phyloP scores from a whole-genome alignment of 2,329 filamentous ascomycete genomes.

The Diaporthe citriasiana region DNA sequence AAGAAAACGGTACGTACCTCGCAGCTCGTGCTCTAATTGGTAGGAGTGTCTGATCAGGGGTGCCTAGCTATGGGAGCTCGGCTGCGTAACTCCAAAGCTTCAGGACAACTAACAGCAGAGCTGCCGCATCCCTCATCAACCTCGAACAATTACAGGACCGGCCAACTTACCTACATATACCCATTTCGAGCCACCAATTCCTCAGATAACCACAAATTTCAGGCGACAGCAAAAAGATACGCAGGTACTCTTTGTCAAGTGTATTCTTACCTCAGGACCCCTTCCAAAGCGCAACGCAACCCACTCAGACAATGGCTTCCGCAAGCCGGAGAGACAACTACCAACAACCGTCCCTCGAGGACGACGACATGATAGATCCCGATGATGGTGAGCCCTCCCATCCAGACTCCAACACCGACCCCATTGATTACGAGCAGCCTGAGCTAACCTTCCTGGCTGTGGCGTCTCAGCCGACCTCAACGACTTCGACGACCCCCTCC shows the following conservation, averaged over 20 bases:
- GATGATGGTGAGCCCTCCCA: slow-evolving; percentile 74
- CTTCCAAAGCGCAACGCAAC: slow-evolving; percentile 3
- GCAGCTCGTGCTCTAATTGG: slow-evolving; percentile 6
- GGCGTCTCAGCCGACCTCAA: slow-evolving; percentile 82
- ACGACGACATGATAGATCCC: slow-evolving; percentile 82
- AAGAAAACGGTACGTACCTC: slow-evolving; percentile 17
- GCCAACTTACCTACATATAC: slow-evolving; percentile 10
- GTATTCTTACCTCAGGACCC: background rate
- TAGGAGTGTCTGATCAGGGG: slow-evolving; percentile 33
- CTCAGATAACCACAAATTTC: background rate
- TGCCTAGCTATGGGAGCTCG: slow-evolving; percentile 46
- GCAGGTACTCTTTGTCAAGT: background rate
- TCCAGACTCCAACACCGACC: background rate
- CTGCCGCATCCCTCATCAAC: slow-evolving; percentile 38
- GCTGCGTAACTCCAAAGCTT: slow-evolving; percentile 40
- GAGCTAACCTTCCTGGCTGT: background rate
- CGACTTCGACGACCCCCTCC: slow-evolving; percentile 91
- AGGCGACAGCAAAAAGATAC: background rate
- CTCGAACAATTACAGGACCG: slow-evolving; percentile 33
- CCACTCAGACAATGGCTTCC: slow-evolving; percentile 58
- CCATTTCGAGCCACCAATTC: background rate
- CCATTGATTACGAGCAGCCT: background rate
- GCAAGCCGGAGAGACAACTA: slow-evolving; percentile 68
- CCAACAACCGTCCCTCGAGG: slow-evolving; percentile 69
- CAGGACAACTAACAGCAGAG: slow-evolving; percentile 48